These are phyloP conservation scores for Leccinum disarticulatum DNA, from an alignment of 768 basidiomycete species.

Conservation along the genomic window DNA sequence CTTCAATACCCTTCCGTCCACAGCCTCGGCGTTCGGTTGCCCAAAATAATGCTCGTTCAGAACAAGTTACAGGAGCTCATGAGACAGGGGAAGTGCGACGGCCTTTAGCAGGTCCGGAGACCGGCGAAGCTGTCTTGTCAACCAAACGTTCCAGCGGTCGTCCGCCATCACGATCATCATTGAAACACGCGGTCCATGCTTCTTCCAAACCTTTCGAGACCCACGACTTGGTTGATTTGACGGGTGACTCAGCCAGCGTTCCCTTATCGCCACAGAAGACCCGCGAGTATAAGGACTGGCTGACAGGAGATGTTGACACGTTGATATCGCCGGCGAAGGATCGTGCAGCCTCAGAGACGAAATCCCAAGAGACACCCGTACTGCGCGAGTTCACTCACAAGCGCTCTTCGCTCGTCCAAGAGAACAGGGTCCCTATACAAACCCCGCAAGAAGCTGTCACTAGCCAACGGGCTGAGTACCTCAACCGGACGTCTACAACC, in stretches of 20 bases:
- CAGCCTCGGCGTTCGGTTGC: constrained; percentile 19
- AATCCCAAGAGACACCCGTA: constrained; percentile 41
- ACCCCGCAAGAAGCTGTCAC: constrained; percentile 36
- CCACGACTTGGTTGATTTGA: constrained; percentile 21
- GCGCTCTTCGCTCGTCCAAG: constrained; percentile 65
- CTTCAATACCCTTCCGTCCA: constrained; percentile 23
- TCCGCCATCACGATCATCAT: constrained; percentile 39
- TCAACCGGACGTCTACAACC: constrained; percentile 6
- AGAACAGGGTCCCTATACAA: constrained; percentile 33
- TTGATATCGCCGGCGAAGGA: constrained; percentile 19
- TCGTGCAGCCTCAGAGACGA: constrained; percentile 10
- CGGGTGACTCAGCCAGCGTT: constrained; percentile 7
- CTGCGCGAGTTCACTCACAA: constrained; percentile 73
- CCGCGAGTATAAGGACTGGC: constrained; percentile 59
- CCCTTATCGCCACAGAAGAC: constrained; percentile 18
- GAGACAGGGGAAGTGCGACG: constrained; percentile 27
- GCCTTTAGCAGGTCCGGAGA: constrained; percentile 13
- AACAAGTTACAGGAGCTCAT: constrained; percentile 59
- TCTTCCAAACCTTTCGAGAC: constrained; percentile 40
- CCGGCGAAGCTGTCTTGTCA: constrained; percentile 14
- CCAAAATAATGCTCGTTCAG: constrained; percentile 49
- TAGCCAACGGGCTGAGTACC: constrained; percentile 13
- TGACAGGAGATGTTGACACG: constrained; percentile 67
- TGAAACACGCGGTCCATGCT: constrained; percentile 50
- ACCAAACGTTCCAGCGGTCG: constrained; percentile 21